Conservation (phyloP, 306 rosid species). For the Cucurbita pepo region DNA sequence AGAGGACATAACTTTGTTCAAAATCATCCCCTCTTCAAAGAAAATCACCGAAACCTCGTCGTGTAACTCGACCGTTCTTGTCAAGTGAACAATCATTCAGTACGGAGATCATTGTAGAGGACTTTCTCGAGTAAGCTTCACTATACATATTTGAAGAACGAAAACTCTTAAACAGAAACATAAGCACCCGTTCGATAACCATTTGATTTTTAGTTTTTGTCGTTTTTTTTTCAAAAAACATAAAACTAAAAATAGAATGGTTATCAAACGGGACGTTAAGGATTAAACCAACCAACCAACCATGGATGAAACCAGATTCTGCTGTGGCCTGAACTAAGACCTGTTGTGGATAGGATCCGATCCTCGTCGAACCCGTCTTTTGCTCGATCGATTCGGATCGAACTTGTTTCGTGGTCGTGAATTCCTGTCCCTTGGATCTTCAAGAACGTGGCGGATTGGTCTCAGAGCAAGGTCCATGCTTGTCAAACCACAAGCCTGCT, state of each 20-base stretch:
- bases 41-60: not conserved
- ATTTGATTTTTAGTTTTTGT: not conserved
- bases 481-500: constrained; percentile 27
- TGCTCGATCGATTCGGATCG: constrained; percentile 65
- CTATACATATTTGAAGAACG: constrained; percentile 38
- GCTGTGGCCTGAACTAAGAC: constrained; percentile 25
- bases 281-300: constrained; percentile 8
- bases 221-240: not conserved
- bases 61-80: not conserved
- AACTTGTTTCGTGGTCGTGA: constrained; percentile 20
- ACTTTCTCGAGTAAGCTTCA: constrained; percentile 21
- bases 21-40: not conserved
- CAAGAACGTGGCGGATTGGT: constrained; percentile 21
- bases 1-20: not conserved
- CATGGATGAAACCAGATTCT: constrained; percentile 2
- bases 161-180: constrained; percentile 11
- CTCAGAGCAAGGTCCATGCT: constrained; percentile 33
- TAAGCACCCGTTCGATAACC: not conserved
- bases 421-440: constrained; percentile 17
- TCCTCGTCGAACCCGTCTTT: constrained; percentile 69
- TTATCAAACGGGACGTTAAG: not conserved
- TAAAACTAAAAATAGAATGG: not conserved
- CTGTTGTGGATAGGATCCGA: constrained; percentile 95
- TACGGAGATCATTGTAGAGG: constrained; percentile 11
- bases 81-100: constrained; percentile 20